Evolutionary conservation across 352 stramenopile genomes (phyloP).

Genomic region (Globisporangium heterothallicum): DNA sequence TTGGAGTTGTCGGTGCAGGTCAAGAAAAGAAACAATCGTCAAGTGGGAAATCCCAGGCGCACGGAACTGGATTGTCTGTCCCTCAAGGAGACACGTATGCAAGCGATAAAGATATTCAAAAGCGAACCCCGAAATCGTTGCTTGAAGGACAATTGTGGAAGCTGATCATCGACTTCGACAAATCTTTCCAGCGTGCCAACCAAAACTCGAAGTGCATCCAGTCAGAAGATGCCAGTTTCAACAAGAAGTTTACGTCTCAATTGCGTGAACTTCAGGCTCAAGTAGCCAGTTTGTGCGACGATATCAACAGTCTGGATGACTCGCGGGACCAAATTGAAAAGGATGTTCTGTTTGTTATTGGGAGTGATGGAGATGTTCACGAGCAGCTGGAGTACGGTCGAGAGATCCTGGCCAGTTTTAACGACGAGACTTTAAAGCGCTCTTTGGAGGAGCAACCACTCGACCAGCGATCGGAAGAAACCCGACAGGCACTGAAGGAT

Average conservation of each 20-base stretch:
- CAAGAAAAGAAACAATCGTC: neutral
- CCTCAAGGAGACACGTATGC: neutral
- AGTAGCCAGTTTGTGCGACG: slow-evolving; percentile 34
- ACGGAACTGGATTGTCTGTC: neutral
- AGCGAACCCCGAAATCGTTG: slow-evolving; percentile 25
- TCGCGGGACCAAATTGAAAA: slow-evolving; percentile 60
- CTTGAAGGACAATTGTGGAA: slow-evolving; percentile 70
- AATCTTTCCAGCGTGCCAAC: slow-evolving; percentile 47
- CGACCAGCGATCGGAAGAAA: slow-evolving; percentile 59
- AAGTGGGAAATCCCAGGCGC: neutral
- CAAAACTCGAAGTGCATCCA: slow-evolving; percentile 26
- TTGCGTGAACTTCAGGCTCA: slow-evolving; percentile 29
- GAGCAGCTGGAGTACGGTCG: slow-evolving; percentile 66
- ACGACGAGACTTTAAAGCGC: slow-evolving; percentile 53
- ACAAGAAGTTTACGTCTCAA: slow-evolving; percentile 19
- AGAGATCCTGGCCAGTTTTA: slow-evolving; percentile 65
- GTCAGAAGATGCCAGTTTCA: slow-evolving; percentile 29
- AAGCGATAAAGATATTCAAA: slow-evolving; percentile 8
- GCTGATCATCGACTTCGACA: slow-evolving; percentile 65
- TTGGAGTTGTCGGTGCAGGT: neutral
- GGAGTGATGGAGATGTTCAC: slow-evolving; percentile 69
- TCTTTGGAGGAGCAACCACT: slow-evolving; percentile 65
- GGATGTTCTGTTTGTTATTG: slow-evolving; percentile 71
- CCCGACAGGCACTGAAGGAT: slow-evolving; percentile 32
- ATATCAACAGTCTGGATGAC: slow-evolving; percentile 55